Evolutionary conservation across 169 alveolate species (phyloP), one percentile per base, ranked within the genome.

Genomic region (Plasmodium coatneyi): DNA sequence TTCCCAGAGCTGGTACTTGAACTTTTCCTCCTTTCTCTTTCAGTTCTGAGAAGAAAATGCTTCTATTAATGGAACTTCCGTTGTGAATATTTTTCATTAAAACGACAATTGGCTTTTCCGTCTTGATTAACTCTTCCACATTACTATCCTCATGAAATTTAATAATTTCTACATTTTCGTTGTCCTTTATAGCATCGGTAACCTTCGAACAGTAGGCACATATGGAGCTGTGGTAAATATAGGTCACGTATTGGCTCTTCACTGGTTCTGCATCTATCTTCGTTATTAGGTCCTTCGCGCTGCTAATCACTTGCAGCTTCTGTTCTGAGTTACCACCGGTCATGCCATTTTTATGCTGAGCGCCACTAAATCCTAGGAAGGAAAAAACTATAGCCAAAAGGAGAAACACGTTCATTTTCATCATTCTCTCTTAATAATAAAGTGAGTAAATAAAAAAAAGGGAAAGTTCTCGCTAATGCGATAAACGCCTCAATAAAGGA

Each of bases 31-130:
- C 93, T 56, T 79, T 87, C 34, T 9, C 22, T 10, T 30, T 28
- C 46, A 87, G 74, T 5, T 87, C 93, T 5, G 80, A 4, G 72
- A 25, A 87, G 36, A 79, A 87, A 10, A 1, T 12, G 71, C 90
- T 87, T 87, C 82, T 79, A 22, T 87, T 90, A 41, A 54, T 10
- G 25, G 82, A 41, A 36, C 81, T 56, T 78, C 71, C 87, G 36
- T 56, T 60, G 46, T 76, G 78, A 25, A 87, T 87, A 87, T 87
- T 87, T 30, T 87, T 87, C 72, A 87, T 56, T 34, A 87, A 36
- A 79, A 87, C 93, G 72, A 79, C 82, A 43, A 87, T 87, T 32
- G 93, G 93, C 34, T 87, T 87, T 3, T 79, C 60, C 16, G 82
- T 36, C 49, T 87, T 56, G 30, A 30, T 22, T n/a, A 79, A 14